Evolutionary conservation across 306 rosid genomes (phyloP), one percentile per base, ranked within the genome.

Genomic region (Dryas drummondii): DNA sequence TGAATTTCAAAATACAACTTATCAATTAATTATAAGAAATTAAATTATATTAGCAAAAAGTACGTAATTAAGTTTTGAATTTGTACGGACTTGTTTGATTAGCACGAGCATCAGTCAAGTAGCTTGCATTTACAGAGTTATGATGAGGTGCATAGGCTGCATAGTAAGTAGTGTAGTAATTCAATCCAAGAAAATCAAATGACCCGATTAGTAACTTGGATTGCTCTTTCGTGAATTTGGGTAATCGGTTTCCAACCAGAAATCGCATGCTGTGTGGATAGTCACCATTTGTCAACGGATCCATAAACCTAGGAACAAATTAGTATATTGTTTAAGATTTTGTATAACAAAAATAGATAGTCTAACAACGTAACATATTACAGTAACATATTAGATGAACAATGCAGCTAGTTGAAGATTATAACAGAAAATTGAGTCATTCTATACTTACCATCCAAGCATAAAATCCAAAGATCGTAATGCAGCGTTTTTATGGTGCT

Each of bases 101-200:
- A 75, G 75, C 79, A 7, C 77, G 82, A 16, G 69, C 0, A 32
- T 90, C 92, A 7, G 87, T 67, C n/a, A 32, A 61, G 9, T 70
- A 66, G 50, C 72, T 79, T 45, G 79, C 73, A n/a, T 70, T 81
- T 55, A 44, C 76, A 2, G 52, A 72, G 53, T 8, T 44, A 1
- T 79, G 78, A 44, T 60, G 12, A 7, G 85, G 86, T 55, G 71
- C 51, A 78, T 71, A 44, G 17, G 78, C 44, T 45, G 80, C 92
- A 68, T 88, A 90, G 40, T 76, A 67, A 48, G 91, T 41, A 14
- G 89, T 84, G 74, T 88, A 90, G 62, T 90, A 90, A 69, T 88
- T 90, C 60, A 90, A 42, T 65, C 96, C 96, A 22, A 90, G 42
- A 52, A 90, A 90, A 78, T 90, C 92, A 14, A 77, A 83, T 26